Percentiles rank a stretch among this genome's conserved stretches.
Evolutionary conservation across 345 rosid species (phyloP).

Genomic region (Gossypium anomalum): DNA sequence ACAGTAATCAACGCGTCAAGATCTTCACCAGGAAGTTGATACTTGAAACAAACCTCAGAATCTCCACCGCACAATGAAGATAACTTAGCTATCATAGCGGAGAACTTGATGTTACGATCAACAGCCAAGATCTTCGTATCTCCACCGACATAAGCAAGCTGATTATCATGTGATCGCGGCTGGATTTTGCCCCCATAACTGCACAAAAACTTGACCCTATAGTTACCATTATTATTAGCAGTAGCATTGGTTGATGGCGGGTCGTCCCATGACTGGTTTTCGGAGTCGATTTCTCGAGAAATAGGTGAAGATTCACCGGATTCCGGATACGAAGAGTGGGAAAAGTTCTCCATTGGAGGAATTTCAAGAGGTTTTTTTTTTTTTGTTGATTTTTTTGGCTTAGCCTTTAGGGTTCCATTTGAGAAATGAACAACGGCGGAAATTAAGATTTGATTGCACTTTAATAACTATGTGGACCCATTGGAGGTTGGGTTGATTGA

Average conservation of each 20-base stretch:
- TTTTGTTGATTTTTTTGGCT: background rate
- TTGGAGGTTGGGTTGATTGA: background rate
- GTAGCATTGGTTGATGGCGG: slow-evolving; percentile 18
- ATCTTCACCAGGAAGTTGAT: slow-evolving; percentile 69
- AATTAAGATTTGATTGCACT: background rate
- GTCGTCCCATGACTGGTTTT: slow-evolving; percentile 49
- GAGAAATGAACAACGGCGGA: slow-evolving; percentile 6
- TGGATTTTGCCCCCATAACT: slow-evolving; percentile 71
- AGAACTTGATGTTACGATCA: slow-evolving; percentile 41
- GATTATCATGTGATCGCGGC: slow-evolving; percentile 56
- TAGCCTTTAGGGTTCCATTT: background rate
- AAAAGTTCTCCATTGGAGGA: slow-evolving; percentile 37
- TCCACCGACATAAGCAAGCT: slow-evolving; percentile 54
- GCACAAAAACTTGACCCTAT: slow-evolving; percentile 53
- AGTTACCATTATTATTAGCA: slow-evolving; percentile 20
- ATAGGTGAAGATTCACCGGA: slow-evolving; percentile 55
- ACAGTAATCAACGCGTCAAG: slow-evolving; percentile 63
- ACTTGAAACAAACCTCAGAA: slow-evolving; percentile 42
- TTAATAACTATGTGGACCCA: background rate
- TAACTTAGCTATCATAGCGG: slow-evolving; percentile 33
- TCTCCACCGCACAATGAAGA: slow-evolving; percentile 32
- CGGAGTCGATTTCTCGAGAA: slow-evolving; percentile 57
- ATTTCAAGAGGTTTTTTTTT: background rate
- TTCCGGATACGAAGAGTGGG: slow-evolving; percentile 50
- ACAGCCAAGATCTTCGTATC: slow-evolving; percentile 61